phyloP scores from a whole-genome alignment of 1,139 yeast genomes.

The Hemisphaericaspora xylofermentans region DNA sequence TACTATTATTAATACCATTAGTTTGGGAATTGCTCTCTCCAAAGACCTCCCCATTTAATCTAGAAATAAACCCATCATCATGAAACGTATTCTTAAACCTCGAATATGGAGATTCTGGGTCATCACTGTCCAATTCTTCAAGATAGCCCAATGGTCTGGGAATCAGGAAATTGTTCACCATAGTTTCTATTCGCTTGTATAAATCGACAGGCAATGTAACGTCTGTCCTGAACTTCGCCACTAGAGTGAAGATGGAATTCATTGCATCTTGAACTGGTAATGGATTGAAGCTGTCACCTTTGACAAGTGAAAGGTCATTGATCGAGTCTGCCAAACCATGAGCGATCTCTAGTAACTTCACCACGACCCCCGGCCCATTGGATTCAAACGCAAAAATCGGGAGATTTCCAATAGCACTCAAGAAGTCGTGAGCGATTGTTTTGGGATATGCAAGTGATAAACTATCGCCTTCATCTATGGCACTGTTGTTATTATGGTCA shows the following conservation, averaged over 20 bases:
- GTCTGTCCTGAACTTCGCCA: slow-evolving; percentile 12
- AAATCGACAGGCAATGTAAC: slow-evolving; percentile 9
- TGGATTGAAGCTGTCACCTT: slow-evolving; percentile 6
- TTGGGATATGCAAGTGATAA: slow-evolving; percentile 31
- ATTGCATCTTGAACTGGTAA: slow-evolving; percentile 6
- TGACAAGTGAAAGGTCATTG: slow-evolving; percentile 12
- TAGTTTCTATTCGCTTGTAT: slow-evolving; percentile 11
- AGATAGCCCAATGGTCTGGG: slow-evolving; percentile 7
- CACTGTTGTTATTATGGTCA: slow-evolving; percentile 5
- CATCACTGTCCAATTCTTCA: slow-evolving; percentile 4
- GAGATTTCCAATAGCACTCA: slow-evolving; percentile 23
- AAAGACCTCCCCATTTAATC: slow-evolving; percentile 1
- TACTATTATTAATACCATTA: not conserved
- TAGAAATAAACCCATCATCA: slow-evolving; percentile 3
- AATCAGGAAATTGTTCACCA: slow-evolving; percentile 6
- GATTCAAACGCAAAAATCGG: slow-evolving; percentile 20
- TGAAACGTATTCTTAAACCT: slow-evolving; percentile 1
- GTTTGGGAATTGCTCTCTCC: not conserved
- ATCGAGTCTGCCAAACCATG: slow-evolving; percentile 27
- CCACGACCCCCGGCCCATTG: slow-evolving; percentile 14
- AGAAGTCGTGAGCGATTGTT: slow-evolving; percentile 29
- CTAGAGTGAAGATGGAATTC: slow-evolving; percentile 9
- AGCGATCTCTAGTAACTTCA: slow-evolving; percentile 14
- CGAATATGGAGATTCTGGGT: slow-evolving; percentile 3
- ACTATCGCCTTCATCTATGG: slow-evolving; percentile 16